phyloP scores from a whole-genome alignment of 148 eudicot species.

The Dianthus caryophyllus region DNA sequence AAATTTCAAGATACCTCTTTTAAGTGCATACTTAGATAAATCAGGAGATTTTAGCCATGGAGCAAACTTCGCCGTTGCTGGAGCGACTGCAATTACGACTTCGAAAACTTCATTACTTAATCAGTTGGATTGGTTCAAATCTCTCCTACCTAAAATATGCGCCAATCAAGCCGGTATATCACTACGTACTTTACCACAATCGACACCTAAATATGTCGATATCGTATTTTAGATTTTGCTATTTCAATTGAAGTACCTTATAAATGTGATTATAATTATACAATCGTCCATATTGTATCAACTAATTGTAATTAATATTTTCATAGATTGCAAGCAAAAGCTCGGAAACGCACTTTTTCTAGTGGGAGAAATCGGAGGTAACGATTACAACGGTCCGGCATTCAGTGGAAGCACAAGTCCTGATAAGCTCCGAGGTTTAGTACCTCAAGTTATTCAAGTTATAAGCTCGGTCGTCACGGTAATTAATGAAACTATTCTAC shows the following conservation, averaged over 20 bases:
- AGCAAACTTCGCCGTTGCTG: slow-evolving; percentile 26
- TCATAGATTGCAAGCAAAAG: slow-evolving; percentile 24
- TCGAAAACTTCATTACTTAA: slow-evolving; percentile 8
- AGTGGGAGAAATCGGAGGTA: slow-evolving; percentile 34
- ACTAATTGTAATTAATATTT: too few species aligned
- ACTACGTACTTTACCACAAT: too few species aligned
- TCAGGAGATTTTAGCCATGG: slow-evolving; percentile 20
- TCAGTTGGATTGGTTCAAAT: slow-evolving; percentile 20
- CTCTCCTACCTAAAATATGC: slow-evolving; percentile 9
- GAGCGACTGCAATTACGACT: slow-evolving; percentile 18
- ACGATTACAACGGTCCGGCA: slow-evolving; percentile 19
- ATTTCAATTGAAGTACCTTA: too few species aligned
- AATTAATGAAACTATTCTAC: too few species aligned
- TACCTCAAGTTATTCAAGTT: slow-evolving; percentile 11
- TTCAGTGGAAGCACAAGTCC: not conserved
- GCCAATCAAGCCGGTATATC: not conserved
- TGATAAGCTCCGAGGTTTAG: not conserved
- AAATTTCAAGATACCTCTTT: slow-evolving; percentile 12
- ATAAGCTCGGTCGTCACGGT: slow-evolving; percentile 14
- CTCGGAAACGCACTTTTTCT: slow-evolving; percentile 21
- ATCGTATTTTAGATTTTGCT: too few species aligned
- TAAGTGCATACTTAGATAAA: slow-evolving; percentile 16
- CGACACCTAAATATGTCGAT: too few species aligned
- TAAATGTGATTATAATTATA: too few species aligned
- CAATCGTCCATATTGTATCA: too few species aligned